Evolutionary conservation across 371 early-diverging fungal genomes (phyloP).

Genomic region (Mortierella sp.): DNA sequence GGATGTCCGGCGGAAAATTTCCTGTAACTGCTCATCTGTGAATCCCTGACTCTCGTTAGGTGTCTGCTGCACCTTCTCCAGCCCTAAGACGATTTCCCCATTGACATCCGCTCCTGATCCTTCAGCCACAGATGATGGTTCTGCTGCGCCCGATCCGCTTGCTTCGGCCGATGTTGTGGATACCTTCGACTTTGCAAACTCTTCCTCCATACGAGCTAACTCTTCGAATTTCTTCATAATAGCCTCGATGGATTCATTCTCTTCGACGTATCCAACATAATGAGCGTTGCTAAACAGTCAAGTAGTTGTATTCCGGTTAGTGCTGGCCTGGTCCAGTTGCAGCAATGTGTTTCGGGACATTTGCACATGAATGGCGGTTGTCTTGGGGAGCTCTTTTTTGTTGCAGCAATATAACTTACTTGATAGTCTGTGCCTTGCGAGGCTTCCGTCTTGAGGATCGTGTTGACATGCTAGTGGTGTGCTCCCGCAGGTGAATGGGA

Average conservation of each 20-base stretch:
- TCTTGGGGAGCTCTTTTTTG: no score
- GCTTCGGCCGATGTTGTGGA: neutral
- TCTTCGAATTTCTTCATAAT: constrained; percentile 98
- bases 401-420: no score
- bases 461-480: constrained; percentile 42
- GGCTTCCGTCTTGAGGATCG: constrained; percentile 46
- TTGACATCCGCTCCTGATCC: constrained; percentile 2
- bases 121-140: neutral
- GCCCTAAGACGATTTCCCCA: constrained; percentile 25
- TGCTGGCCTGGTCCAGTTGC: neutral
- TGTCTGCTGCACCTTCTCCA: constrained; percentile 16
- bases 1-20: constrained; percentile 90
- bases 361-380: neutral
- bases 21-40: constrained; percentile 86
- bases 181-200: constrained; percentile 67
- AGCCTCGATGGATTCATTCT: constrained; percentile 92
- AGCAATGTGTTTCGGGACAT: neutral
- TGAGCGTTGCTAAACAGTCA: constrained; percentile 76
- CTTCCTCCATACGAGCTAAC: constrained; percentile 87
- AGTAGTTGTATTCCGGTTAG: neutral
- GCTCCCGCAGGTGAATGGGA: no score
- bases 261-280: constrained; percentile 96
- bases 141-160: constrained; percentile 7
- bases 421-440: constrained; percentile 43
- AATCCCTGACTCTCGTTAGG: constrained; percentile 55